These are phyloP conservation scores for Fusarium caatingaense DNA, from an alignment of 2,329 filamentous ascomycete genomes.

Conservation along the genomic window DNA sequence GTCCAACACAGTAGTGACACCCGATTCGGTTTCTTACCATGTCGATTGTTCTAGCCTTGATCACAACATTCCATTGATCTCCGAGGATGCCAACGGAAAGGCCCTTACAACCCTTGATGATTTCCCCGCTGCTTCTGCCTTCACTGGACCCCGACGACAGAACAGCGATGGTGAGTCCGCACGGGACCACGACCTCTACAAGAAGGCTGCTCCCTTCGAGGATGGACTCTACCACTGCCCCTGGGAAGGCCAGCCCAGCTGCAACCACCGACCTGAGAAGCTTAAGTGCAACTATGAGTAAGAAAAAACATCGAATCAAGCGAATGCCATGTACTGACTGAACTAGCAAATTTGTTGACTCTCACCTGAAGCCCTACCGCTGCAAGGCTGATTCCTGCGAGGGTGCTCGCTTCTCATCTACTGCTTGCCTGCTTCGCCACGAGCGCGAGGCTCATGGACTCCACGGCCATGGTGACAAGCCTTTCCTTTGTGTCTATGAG, in stretches of 20 bases:
- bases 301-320: conserved; percentile 53
- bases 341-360: conserved; percentile 93
- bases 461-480: conserved; percentile 93
- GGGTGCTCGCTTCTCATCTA: conserved; percentile 91
- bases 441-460: conserved; percentile 96
- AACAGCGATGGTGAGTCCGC: conserved; percentile 68
- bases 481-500: conserved; percentile 87
- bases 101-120: conserved; percentile 48
- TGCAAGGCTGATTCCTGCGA: conserved; percentile 89
- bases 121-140: conserved; percentile 50
- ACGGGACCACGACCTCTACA: conserved; percentile 77
- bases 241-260: conserved; percentile 76
- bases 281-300: conserved; percentile 99
- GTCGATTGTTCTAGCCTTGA: conserved; percentile 46
- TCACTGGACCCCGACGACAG: conserved; percentile 58
- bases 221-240: conserved; percentile 96
- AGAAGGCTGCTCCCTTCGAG: conserved; percentile 68
- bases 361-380: conserved; percentile 94
- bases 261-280: conserved; percentile 92
- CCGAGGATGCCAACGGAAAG: conserved; percentile 45
- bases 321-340: conserved; percentile 39
- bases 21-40: conserved; percentile 40
- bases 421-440: conserved; percentile 92
- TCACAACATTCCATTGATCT: conserved; percentile 47
- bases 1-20: conserved; percentile 8